Conservation (phyloP, 2,329 filamentous ascomycete genomes). For the Fusarium sp. region DNA sequence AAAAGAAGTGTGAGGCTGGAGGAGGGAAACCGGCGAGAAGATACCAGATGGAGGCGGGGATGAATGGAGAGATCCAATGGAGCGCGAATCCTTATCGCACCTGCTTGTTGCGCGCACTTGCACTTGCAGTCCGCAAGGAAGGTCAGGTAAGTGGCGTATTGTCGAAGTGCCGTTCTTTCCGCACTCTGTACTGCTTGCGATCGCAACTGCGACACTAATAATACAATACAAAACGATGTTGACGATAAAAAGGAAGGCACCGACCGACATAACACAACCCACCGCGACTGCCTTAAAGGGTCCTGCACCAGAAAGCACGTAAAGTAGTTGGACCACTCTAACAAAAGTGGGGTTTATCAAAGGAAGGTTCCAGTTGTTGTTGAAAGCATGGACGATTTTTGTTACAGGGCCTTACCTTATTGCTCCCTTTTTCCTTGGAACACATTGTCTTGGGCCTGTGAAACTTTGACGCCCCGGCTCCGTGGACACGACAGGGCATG, state of each 20-base stretch:
- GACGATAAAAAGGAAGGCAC: slow-evolving; percentile 18
- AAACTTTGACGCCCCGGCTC: slow-evolving; percentile 36
- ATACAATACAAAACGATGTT: not conserved
- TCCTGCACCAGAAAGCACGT: not conserved
- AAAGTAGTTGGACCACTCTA: not conserved
- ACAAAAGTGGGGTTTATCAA: slow-evolving; percentile 12
- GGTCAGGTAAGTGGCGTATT: not conserved
- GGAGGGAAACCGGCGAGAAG: slow-evolving; percentile 17
- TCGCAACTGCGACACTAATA: slow-evolving; percentile 8
- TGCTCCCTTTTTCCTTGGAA: slow-evolving; percentile 20
- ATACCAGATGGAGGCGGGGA: slow-evolving; percentile 29
- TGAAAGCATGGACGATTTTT: slow-evolving; percentile 22
- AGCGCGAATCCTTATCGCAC: slow-evolving; percentile 36
- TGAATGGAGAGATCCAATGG: slow-evolving; percentile 15
- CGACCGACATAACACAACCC: not conserved
- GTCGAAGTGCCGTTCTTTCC: slow-evolving; percentile 25
- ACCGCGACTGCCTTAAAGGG: slow-evolving; percentile 16
- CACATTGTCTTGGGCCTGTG: slow-evolving; percentile 14
- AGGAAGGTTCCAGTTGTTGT: slow-evolving; percentile 38
- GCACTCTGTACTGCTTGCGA: slow-evolving; percentile 5
- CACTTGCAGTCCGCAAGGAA: not conserved
- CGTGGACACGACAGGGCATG: slow-evolving; percentile 20
- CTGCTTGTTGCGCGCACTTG: slow-evolving; percentile 3
- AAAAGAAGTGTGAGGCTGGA: slow-evolving; percentile 24
- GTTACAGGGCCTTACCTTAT: not conserved